phyloP scores from a whole-genome alignment of 495 filamentous ascomycete species.

The Xylaria cubensis region DNA sequence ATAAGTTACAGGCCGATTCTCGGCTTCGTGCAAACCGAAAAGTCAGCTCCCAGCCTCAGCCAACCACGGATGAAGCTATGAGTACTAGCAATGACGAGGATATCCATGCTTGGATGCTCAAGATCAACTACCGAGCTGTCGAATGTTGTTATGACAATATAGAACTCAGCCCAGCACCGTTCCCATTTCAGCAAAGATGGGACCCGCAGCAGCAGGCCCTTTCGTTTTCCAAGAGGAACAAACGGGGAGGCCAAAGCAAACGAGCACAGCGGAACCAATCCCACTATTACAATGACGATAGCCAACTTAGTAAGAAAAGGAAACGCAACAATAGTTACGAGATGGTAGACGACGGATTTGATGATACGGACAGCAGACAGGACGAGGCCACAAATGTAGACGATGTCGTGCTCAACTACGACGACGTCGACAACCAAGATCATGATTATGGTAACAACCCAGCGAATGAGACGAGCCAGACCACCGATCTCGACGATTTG shows the following conservation, averaged over 20 bases:
- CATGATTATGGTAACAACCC: slow-evolving; percentile 38
- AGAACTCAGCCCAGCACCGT: slow-evolving; percentile 78
- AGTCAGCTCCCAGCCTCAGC: neutral
- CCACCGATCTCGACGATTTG: slow-evolving; percentile 62
- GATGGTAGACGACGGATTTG: slow-evolving; percentile 38
- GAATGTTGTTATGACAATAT: slow-evolving; percentile 83
- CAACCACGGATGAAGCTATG: neutral
- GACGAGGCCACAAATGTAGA: slow-evolving; percentile 34
- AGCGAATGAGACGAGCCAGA: slow-evolving; percentile 41
- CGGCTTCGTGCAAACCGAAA: slow-evolving; percentile 35
- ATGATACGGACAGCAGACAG: slow-evolving; percentile 29
- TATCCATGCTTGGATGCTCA: slow-evolving; percentile 70
- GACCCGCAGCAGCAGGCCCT: slow-evolving; percentile 69
- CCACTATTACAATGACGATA: slow-evolving; percentile 51
- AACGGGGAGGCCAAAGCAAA: slow-evolving; percentile 47
- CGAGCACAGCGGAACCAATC: slow-evolving; percentile 49
- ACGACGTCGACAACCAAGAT: slow-evolving; percentile 49
- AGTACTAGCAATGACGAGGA: slow-evolving; percentile 39
- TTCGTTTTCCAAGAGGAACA: slow-evolving; percentile 39
- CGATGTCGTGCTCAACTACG: slow-evolving; percentile 59
- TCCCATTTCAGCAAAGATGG: slow-evolving; percentile 91
- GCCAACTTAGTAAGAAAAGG: slow-evolving; percentile 58
- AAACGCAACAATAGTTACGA: slow-evolving; percentile 52
- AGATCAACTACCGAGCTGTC: slow-evolving; percentile 73
- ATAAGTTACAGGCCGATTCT: slow-evolving; percentile 57